phyloP scores from a whole-genome alignment of 2,329 filamentous ascomycete genomes.

The Plectosphaerella plurivora region DNA sequence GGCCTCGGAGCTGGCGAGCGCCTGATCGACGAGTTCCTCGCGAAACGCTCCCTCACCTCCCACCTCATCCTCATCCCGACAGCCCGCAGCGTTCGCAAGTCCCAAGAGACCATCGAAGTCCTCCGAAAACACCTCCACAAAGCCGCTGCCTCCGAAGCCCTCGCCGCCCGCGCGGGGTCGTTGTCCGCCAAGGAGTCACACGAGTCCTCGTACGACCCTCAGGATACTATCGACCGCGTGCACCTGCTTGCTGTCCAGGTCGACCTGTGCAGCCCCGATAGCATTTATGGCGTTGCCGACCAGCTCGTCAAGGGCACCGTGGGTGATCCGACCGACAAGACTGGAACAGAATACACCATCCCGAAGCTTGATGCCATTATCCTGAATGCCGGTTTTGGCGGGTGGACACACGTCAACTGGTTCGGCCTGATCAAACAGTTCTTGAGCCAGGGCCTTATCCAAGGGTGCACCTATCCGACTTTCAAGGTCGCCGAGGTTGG shows the following conservation, averaged over 20 bases:
- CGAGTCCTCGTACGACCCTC: conserved; percentile 27
- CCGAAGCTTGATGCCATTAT: conserved; percentile 75
- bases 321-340: conserved; percentile 39
- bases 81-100: conserved; percentile 72
- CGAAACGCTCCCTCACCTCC: conserved; percentile 58
- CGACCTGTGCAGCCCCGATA: conserved; percentile 55
- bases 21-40: conserved; percentile 85
- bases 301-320: conserved; percentile 39
- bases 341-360: conserved; percentile 29
- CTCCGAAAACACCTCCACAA: conserved; percentile 60
- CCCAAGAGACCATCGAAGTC: conserved; percentile 62
- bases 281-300: conserved; percentile 44
- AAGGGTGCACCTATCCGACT: conserved; percentile 69
- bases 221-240: conserved; percentile 42
- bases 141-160: conserved; percentile 30
- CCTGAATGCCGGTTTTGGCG: conserved; percentile 85
- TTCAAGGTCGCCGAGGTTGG: conserved; percentile 64
- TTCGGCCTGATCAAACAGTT: conserved; percentile 46
- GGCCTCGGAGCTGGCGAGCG: conserved; percentile 80
- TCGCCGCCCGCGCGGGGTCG: conserved; percentile 30
- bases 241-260: conserved; percentile 56
- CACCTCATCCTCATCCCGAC: conserved; percentile 79
- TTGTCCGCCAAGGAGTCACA: no score
- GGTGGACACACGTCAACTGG: conserved; percentile 79
- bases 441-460: conserved; percentile 55